Percentiles rank a stretch among this genome's conserved stretches.
phyloP scores from a whole-genome alignment of 1,284 basidiomycete species.

The Ceratobasidium sp. region DNA sequence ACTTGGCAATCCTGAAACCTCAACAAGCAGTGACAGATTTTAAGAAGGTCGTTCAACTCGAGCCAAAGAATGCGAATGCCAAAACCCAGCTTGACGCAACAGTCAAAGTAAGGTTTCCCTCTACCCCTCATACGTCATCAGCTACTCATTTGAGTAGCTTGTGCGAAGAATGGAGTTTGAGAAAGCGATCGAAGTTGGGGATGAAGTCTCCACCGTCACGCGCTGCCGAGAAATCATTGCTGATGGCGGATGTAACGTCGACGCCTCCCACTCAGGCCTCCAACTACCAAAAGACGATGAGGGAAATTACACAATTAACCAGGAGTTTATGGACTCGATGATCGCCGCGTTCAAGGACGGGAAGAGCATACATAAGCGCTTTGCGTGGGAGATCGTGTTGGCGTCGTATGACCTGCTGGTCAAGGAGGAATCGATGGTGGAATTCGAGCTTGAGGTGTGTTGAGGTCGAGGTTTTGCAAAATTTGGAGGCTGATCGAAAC shows the following conservation, averaged over 20 bases:
- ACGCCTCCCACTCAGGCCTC: constrained; percentile 75
- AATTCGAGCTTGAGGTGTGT: constrained; percentile 69
- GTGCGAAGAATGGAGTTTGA: constrained; percentile 81
- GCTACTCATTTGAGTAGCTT: background rate
- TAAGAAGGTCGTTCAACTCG: constrained; percentile 85
- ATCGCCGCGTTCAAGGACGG: constrained; percentile 93
- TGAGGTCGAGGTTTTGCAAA: background rate
- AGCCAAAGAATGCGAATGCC: constrained; percentile 87
- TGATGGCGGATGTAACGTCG: constrained; percentile 80
- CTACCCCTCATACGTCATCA: background rate
- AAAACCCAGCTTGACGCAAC: constrained; percentile 86
- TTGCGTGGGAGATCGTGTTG: constrained; percentile 96
- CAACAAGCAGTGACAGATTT: constrained; percentile 87
- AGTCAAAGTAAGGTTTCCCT: constrained; percentile 65
- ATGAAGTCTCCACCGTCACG: constrained; percentile 79
- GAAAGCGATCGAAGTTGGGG: constrained; percentile 92
- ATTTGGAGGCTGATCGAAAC: background rate
- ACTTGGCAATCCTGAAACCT: constrained; percentile 88
- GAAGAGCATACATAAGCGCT: constrained; percentile 84
- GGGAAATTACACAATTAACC: constrained; percentile 71
- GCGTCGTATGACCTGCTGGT: constrained; percentile 82
- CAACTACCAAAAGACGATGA: constrained; percentile 59
- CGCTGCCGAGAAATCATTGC: constrained; percentile 81
- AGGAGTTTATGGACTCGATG: constrained; percentile 87
- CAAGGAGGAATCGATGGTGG: constrained; percentile 85